phyloP scores from a whole-genome alignment of 1,284 basidiomycete species.

The Rhodofomes roseus region DNA sequence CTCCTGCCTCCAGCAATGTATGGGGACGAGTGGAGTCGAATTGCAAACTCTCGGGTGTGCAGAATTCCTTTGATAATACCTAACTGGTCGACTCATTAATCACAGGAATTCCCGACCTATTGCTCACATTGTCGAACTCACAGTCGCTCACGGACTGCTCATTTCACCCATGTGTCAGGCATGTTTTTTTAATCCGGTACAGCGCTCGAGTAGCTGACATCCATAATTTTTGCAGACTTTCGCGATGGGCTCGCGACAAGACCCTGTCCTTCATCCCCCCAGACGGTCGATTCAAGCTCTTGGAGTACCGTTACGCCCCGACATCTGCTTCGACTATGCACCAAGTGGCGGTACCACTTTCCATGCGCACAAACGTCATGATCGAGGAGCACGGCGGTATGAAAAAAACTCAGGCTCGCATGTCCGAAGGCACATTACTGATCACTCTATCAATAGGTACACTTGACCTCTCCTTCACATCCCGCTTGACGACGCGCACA shows the following conservation, averaged over 20 bases:
- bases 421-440: background rate
- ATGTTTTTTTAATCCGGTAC: slow-evolving; percentile 21
- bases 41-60: slow-evolving; percentile 72
- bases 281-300: slow-evolving; percentile 85
- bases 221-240: slow-evolving; percentile 46
- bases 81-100: too few relatives aligned
- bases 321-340: slow-evolving; percentile 35
- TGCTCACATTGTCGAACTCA: slow-evolving; percentile 78
- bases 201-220: background rate
- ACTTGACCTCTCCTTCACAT: slow-evolving; percentile 70
- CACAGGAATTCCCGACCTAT: slow-evolving; percentile 83
- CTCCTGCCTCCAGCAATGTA: slow-evolving; percentile 67
- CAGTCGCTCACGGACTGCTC: slow-evolving; percentile 73
- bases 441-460: slow-evolving; percentile 42
- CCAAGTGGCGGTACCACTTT: slow-evolving; percentile 61
- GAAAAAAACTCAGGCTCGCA: slow-evolving; percentile 11
- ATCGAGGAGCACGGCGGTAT: slow-evolving; percentile 64
- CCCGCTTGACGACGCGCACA: slow-evolving; percentile 58
- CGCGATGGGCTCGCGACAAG: slow-evolving; percentile 78
- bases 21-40: slow-evolving; percentile 83
- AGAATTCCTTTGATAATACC: background rate
- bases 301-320: slow-evolving; percentile 73
- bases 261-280: slow-evolving; percentile 91
- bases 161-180: slow-evolving; percentile 92
- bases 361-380: slow-evolving; percentile 57